Percentiles rank a stretch among this genome's conserved stretches.
Evolutionary conservation across 371 early-diverging fungal genomes (phyloP).

Genomic region (Blakeslea trispora): DNA sequence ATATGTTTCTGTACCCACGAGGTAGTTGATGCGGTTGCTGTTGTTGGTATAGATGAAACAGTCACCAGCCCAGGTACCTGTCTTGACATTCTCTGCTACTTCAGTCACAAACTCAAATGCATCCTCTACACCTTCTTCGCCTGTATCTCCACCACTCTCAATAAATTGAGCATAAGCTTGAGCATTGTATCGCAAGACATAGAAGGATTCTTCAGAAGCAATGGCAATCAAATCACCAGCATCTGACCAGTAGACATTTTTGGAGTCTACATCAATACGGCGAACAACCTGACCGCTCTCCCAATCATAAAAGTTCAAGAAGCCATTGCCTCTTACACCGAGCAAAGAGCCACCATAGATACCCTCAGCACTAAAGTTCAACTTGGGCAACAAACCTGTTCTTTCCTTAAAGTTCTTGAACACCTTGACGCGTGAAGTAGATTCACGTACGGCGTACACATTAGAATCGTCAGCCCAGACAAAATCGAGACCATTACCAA

Average conservation of each 20-base stretch:
- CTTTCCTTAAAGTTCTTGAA: conserved; percentile 95
- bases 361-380: conserved; percentile 86
- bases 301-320: conserved; percentile 97
- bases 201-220: conserved; percentile 89
- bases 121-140: conserved; percentile 95
- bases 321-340: conserved; percentile 81
- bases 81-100: conserved; percentile 85
- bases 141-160: conserved; percentile 73
- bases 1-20: conserved; percentile 90
- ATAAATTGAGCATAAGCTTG: conserved; percentile 76
- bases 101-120: conserved; percentile 95
- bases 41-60: conserved; percentile 96
- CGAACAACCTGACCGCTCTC: conserved; percentile 89
- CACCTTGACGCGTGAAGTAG: conserved; percentile 79
- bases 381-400: conserved; percentile 59
- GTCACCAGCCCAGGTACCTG: conserved; percentile 97
- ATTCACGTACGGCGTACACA: conserved; percentile 95
- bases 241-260: conserved; percentile 92
- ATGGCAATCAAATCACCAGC: conserved; percentile 90
- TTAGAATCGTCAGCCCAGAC: conserved; percentile 97
- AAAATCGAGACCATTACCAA: conserved; percentile 93
- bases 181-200: conserved; percentile 90
- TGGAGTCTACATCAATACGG: conserved; percentile 91
- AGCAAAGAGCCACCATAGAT: conserved; percentile 94
- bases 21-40: conserved; percentile 89